phyloP scores from a whole-genome alignment of 192 early-diverging fungal species.

The Rhizoclosmatium globosum region DNA sequence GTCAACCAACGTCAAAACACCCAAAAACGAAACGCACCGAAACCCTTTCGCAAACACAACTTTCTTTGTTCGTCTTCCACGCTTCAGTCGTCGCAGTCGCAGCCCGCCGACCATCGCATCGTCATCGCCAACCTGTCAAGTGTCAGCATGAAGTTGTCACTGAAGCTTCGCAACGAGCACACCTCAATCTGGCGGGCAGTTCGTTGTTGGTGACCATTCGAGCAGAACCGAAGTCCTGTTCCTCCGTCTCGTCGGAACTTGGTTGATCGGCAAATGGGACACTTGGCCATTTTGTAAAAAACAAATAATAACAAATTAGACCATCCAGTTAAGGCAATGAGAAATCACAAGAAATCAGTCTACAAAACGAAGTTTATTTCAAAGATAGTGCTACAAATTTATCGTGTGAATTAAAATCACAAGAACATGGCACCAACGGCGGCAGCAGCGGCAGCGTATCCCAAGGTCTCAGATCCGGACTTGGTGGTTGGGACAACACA shows the following conservation, averaged over 20 bases:
- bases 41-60: constrained; percentile 29
- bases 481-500: no score
- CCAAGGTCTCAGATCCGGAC: no score
- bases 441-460: no score
- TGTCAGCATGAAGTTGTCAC: not conserved
- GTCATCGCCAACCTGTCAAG: constrained; percentile 13
- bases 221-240: constrained; percentile 34
- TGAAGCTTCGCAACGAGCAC: not conserved
- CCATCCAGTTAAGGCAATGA: no score
- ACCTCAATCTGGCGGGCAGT: constrained; percentile 18
- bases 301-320: no score
- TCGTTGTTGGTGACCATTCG: constrained; percentile 28
- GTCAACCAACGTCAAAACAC: not conserved
- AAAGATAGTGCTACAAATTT: no score
- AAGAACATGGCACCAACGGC: no score
- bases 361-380: no score
- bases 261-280: constrained; percentile 12
- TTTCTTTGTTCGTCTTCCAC: not conserved
- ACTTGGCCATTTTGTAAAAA: constrained; percentile 31
- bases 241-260: constrained; percentile 12
- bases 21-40: not conserved
- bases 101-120: constrained; percentile 19
- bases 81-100: not conserved
- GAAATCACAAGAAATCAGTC: no score
- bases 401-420: no score